A percentile compares a stretch with the other conserved stretches of the same genome.
Evolutionary conservation across 2,329 filamentous ascomycete species (phyloP).

Genomic region (Trichoderma sp.): DNA sequence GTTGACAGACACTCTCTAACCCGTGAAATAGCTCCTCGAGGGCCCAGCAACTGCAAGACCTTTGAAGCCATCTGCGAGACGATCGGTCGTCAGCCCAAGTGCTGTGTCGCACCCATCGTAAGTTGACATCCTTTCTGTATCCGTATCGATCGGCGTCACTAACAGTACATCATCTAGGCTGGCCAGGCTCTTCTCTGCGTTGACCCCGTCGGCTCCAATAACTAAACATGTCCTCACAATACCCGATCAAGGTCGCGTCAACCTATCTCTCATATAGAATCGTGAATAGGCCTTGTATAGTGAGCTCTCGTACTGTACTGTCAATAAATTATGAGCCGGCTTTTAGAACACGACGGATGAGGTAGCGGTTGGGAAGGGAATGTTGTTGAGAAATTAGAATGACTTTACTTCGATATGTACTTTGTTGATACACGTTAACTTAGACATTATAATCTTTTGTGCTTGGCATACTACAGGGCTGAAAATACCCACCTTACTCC

Average conservation of each 20-base stretch:
- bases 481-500: not conserved
- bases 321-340: slow-evolving; percentile 14
- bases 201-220: not conserved
- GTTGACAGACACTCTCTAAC: no score
- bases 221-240: not conserved
- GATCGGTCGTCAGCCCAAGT: slow-evolving; percentile 3
- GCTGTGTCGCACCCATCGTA: slow-evolving; percentile 27
- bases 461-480: slow-evolving; percentile 9
- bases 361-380: not conserved
- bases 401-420: slow-evolving; percentile 24
- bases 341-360: not conserved
- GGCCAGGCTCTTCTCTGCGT: slow-evolving; percentile 28
- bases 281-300: slow-evolving; percentile 13
- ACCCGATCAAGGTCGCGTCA: no score
- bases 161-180: not conserved
- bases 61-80: slow-evolving; percentile 16
- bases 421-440: slow-evolving; percentile 14
- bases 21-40: no score
- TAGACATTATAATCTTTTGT: slow-evolving; percentile 20
- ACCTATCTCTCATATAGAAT: no score
- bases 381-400: no score
- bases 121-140: not conserved
- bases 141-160: not conserved
- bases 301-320: slow-evolving; percentile 4
- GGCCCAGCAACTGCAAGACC: slow-evolving; percentile 2